These are phyloP conservation scores for Trypanosoma caninum DNA, from an alignment of 208 protist species.

Conservation along the genomic window DNA sequence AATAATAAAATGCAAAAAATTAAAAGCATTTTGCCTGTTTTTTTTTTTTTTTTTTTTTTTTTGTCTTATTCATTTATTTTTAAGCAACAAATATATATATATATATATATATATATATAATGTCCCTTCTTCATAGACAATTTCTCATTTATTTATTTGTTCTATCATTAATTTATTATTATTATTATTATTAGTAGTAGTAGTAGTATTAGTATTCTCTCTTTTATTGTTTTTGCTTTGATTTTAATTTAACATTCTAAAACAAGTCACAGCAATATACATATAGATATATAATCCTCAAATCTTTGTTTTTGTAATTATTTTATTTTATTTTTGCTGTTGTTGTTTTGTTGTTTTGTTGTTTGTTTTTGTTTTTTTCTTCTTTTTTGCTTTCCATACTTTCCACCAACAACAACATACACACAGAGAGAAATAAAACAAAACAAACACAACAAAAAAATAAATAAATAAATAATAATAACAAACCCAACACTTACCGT, in stretches of 20 bases:
- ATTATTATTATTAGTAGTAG: background rate
- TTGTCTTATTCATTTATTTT: too few relatives aligned
- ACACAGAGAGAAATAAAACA: background rate
- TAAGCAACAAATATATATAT: too few relatives aligned
- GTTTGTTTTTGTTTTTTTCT: slow-evolving; percentile 10
- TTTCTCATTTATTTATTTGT: background rate
- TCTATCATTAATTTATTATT: background rate
- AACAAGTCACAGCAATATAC: too few relatives aligned
- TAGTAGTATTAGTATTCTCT: background rate
- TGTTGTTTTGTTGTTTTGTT: background rate
- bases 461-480: background rate
- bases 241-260: too few relatives aligned
- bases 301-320: background rate
- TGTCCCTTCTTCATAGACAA: too few relatives aligned
- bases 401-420: background rate
- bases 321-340: background rate
- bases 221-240: too few relatives aligned
- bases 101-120: too few relatives aligned
- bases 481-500: too few relatives aligned
- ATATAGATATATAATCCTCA: too few relatives aligned
- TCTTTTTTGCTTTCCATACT: background rate
- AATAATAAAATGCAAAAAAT: background rate
- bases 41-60: background rate
- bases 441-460: slow-evolving; percentile 22
- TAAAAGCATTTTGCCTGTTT: background rate